Conservation (phyloP, 108 stramenopile genomes). For the Cyclotella baltica region DNA sequence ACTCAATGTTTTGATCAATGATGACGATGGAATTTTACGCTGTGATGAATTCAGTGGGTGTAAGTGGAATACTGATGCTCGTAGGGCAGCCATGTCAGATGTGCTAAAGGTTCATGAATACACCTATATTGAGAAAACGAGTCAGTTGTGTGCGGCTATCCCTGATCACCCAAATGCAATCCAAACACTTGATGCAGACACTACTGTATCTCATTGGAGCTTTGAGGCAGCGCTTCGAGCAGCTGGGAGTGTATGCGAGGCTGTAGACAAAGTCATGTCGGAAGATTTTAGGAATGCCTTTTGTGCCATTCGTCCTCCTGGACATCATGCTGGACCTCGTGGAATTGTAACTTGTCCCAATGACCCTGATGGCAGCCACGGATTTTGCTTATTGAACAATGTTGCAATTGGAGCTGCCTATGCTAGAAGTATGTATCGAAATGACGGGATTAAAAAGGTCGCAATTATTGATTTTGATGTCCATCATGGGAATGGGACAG, state of each 20-base stretch:
- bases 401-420: constrained; percentile 98
- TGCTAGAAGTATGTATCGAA: constrained; percentile 90
- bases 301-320: constrained; percentile 97
- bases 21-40: constrained; percentile 83
- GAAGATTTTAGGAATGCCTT: constrained; percentile 91
- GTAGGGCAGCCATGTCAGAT: constrained; percentile 84
- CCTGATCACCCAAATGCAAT: constrained; percentile 88
- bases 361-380: constrained; percentile 90
- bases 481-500: constrained; percentile 97
- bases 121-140: constrained; percentile 86
- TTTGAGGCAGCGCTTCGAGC: constrained; percentile 91
- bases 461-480: constrained; percentile 95
- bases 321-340: constrained; percentile 97
- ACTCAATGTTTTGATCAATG: constrained; percentile 80
- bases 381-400: constrained; percentile 99
- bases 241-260: constrained; percentile 91
- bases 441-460: constrained; percentile 84
- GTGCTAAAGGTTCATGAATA: constrained; percentile 92
- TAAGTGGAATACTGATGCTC: constrained; percentile 76
- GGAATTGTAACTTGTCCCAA: constrained; percentile 94
- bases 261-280: constrained; percentile 85
- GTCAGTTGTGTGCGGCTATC: constrained; percentile 73
- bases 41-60: constrained; percentile 72
- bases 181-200: constrained; percentile 87
- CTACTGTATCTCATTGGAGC: constrained; percentile 87